Conservation (phyloP, 2,329 filamentous ascomycete genomes). For the Pseudogymnoascus sp. region DNA sequence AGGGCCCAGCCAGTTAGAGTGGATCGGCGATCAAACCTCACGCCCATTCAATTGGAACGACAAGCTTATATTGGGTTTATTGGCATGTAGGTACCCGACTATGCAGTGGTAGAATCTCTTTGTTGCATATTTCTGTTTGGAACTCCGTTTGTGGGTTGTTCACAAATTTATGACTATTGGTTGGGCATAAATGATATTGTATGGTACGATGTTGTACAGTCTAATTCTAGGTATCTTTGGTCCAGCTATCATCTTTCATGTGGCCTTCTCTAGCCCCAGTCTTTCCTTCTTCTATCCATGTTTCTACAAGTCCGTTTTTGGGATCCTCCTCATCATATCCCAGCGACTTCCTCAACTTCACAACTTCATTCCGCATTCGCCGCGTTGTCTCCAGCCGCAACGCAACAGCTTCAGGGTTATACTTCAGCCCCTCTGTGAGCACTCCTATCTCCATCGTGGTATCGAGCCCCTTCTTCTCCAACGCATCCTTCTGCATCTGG, state of each 20-base stretch:
- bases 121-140: background rate
- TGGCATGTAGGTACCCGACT: slow-evolving; percentile 1
- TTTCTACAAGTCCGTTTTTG: slow-evolving; percentile 69
- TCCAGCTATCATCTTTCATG: slow-evolving; percentile 51
- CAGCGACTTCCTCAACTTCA: slow-evolving; percentile 64
- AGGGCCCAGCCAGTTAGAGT: slow-evolving; percentile 1
- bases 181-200: background rate
- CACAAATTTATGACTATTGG: background rate
- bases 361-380: slow-evolving; percentile 69
- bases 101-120: background rate
- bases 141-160: background rate
- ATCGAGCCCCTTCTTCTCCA: slow-evolving; percentile 27
- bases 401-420: slow-evolving; percentile 66
- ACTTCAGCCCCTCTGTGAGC: slow-evolving; percentile 57
- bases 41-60: background rate
- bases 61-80: background rate
- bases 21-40: slow-evolving; percentile 1
- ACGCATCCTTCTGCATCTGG: slow-evolving; percentile 39
- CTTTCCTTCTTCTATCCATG: slow-evolving; percentile 59
- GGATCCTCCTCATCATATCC: slow-evolving; percentile 73
- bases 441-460: slow-evolving; percentile 45
- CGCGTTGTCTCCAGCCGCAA: slow-evolving; percentile 74
- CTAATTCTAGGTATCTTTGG: slow-evolving; percentile 38
- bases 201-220: background rate
- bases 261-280: slow-evolving; percentile 46